phyloP scores from a whole-genome alignment of 192 early-diverging fungal species.

The Chytriomyces confervae region DNA sequence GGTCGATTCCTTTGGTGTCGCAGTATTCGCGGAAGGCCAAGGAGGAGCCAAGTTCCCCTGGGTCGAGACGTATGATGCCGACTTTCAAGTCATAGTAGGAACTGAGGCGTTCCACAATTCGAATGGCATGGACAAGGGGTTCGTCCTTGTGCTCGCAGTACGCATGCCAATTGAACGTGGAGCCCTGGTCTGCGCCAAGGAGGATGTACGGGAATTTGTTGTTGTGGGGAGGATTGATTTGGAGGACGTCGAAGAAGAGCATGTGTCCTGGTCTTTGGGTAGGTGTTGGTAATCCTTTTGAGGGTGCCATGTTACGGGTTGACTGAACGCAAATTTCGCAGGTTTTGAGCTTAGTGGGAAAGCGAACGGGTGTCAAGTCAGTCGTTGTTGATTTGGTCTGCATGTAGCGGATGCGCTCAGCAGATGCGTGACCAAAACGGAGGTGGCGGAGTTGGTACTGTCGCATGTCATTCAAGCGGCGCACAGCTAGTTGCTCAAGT shows the following conservation, averaged over 20 bases:
- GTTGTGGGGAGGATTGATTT: background rate
- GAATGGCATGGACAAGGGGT: background rate
- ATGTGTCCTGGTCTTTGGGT: background rate
- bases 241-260: conserved; percentile 1
- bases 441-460: too few species aligned
- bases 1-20: background rate
- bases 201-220: background rate
- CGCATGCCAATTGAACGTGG: background rate
- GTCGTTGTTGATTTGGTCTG: too few species aligned
- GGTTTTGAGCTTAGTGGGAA: too few species aligned
- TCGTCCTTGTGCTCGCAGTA: conserved; percentile 2
- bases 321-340: too few species aligned
- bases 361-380: too few species aligned
- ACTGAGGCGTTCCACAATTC: conserved; percentile 7
- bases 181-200: background rate
- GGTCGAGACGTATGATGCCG: background rate
- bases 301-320: too few species aligned
- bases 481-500: too few species aligned
- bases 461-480: too few species aligned
- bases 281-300: too few species aligned
- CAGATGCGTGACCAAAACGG: too few species aligned
- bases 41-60: conserved; percentile 12
- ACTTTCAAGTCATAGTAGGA: background rate
- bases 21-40: background rate
- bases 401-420: too few species aligned